These are phyloP conservation scores for Lithocarpus polystachyus DNA, from an alignment of 306 rosid species.

Conservation along the genomic window DNA sequence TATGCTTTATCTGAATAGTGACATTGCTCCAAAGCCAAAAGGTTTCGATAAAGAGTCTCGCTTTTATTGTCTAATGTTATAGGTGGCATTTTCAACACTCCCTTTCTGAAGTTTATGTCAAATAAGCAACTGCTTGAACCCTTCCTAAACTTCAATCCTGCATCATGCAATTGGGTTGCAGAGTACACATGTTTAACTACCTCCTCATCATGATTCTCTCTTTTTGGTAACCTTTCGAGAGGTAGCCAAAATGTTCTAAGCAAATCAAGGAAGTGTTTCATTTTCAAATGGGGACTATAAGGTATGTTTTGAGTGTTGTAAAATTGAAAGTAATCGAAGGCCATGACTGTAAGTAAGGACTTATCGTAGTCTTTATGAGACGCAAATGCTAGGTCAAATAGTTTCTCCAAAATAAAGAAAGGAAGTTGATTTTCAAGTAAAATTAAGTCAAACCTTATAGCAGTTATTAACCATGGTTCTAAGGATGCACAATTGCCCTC, in stretches of 20 bases:
- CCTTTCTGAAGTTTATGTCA: background rate
- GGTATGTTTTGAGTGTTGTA: background rate
- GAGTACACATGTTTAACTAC: background rate
- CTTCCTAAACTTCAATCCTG: background rate
- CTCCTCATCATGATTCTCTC: too few species aligned
- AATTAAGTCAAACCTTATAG: background rate
- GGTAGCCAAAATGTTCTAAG: background rate
- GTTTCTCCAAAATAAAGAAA: background rate
- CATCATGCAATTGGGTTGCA: background rate
- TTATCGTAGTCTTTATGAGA: background rate
- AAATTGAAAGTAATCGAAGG: background rate
- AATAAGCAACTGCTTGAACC: background rate
- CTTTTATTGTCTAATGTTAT: rapidly evolving
- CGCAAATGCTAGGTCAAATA: background rate
- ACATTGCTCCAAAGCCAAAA: background rate
- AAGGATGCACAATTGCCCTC: background rate
- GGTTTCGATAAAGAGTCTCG: background rate
- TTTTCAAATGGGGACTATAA: too few species aligned
- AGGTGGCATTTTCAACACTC: background rate
- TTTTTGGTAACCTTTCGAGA: background rate
- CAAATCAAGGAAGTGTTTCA: background rate
- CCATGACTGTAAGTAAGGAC: background rate
- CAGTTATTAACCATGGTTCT: background rate
- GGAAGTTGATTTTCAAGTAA: constrained; percentile 5
- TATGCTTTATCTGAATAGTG: background rate